These are phyloP conservation scores for Pulveroboletus sp. DNA, from an alignment of 768 basidiomycete genomes.

Conservation along the genomic window DNA sequence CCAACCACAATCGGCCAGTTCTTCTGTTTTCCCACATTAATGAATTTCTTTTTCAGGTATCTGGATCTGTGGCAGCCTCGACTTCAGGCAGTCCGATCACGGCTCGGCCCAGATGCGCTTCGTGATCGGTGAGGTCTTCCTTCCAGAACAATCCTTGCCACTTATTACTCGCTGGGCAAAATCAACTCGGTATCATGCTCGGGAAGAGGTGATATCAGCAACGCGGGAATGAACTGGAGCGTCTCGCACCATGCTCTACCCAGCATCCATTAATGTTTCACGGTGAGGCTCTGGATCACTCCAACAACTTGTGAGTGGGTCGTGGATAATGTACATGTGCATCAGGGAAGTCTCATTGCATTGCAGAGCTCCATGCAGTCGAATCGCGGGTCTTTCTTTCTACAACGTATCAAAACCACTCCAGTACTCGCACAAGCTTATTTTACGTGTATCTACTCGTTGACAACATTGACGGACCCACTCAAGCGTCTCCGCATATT, in stretches of 20 bases:
- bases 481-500: conserved; percentile 47
- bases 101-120: conserved; percentile 48
- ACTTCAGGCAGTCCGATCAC: conserved; percentile 43
- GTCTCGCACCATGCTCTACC: conserved; percentile 13
- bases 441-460: conserved; percentile 41
- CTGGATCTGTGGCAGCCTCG: conserved; percentile 56
- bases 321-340: conserved; percentile 42
- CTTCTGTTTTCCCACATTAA: neutral
- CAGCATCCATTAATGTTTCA: conserved; percentile 43
- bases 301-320: neutral
- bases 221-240: conserved; percentile 14
- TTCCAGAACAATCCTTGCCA: neutral
- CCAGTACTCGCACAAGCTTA: neutral
- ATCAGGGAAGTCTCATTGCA: conserved; percentile 51
- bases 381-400: conserved; percentile 44
- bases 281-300: conserved; percentile 26
- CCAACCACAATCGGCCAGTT: conserved; percentile 44
- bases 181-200: conserved; percentile 55
- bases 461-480: conserved; percentile 44
- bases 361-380: conserved; percentile 47
- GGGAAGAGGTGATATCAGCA: conserved; percentile 46
- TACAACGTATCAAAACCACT: conserved; percentile 32
- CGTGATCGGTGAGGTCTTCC: conserved; percentile 36
- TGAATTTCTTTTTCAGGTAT: conserved; percentile 33
- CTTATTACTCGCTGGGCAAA: conserved; percentile 36